phyloP scores from a whole-genome alignment of 2,329 filamentous ascomycete genomes.

The Leptographium lundbergii region DNA sequence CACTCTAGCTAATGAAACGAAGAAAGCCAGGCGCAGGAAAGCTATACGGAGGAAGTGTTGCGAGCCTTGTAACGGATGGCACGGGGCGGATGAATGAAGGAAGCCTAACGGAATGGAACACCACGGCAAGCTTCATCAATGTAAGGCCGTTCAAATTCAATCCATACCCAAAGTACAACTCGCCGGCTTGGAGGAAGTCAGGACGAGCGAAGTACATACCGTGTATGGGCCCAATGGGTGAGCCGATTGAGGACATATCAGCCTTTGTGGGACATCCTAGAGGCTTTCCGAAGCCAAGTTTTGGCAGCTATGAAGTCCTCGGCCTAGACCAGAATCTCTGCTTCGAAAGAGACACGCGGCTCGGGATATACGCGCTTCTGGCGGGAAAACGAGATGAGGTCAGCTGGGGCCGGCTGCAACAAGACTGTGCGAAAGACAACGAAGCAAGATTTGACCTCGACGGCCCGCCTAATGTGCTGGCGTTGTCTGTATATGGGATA shows the following conservation, averaged over 20 bases:
- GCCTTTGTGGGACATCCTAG: slow-evolving; percentile 50
- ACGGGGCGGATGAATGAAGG: slow-evolving; percentile 12
- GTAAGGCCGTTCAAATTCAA: slow-evolving; percentile 46
- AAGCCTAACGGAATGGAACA: slow-evolving; percentile 13
- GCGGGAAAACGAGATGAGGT: slow-evolving; percentile 49
- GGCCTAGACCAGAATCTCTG: slow-evolving; percentile 51
- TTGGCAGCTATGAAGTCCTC: slow-evolving; percentile 50
- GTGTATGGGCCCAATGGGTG: slow-evolving; percentile 52
- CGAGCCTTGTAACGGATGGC: slow-evolving; percentile 29
- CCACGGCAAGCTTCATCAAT: slow-evolving; percentile 23
- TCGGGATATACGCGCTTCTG: slow-evolving; percentile 51
- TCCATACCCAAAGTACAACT: slow-evolving; percentile 62
- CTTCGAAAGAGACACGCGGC: slow-evolving; percentile 56
- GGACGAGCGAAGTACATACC: slow-evolving; percentile 43
- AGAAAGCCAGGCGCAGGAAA: slow-evolving; percentile 28
- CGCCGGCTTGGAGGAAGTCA: slow-evolving; percentile 41
- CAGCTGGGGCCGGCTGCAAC: slow-evolving; percentile 59
- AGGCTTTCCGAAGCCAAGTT: slow-evolving; percentile 44
- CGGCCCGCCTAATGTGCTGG: slow-evolving; percentile 29
- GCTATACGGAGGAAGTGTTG: slow-evolving; percentile 45
- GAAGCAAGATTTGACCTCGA: slow-evolving; percentile 44
- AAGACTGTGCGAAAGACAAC: slow-evolving; percentile 53
- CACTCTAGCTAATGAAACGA: neutral
- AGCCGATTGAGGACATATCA: slow-evolving; percentile 46
- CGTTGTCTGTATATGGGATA: slow-evolving; percentile 16